Evolutionary conservation across 2,329 filamentous ascomycete genomes (phyloP).

Genomic region (Fusarium fujikuroi): DNA sequence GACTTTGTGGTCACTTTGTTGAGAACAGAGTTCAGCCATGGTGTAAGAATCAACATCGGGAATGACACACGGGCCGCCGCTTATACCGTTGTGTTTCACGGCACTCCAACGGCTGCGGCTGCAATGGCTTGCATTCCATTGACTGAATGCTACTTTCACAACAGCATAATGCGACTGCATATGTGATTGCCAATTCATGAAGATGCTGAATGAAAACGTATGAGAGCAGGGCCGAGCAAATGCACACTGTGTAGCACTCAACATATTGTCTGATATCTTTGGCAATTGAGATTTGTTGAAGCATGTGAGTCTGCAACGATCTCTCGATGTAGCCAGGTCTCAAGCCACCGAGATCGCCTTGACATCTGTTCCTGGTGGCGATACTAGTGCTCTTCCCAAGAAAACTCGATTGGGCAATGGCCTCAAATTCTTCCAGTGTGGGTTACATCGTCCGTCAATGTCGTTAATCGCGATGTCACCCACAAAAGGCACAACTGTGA

Average conservation of each 20-base stretch:
- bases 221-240: background rate
- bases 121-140: slow-evolving; percentile 9
- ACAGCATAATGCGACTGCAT: background rate
- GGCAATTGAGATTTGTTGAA: slow-evolving; percentile 7
- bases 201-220: background rate
- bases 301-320: slow-evolving; percentile 16
- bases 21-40: slow-evolving; percentile 31
- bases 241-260: slow-evolving; percentile 8
- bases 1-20: background rate
- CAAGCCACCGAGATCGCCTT: slow-evolving; percentile 14
- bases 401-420: slow-evolving; percentile 29
- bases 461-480: slow-evolving; percentile 27
- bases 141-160: slow-evolving; percentile 1
- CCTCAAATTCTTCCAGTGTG: slow-evolving; percentile 15
- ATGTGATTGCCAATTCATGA: background rate
- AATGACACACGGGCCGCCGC: slow-evolving; percentile 31
- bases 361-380: slow-evolving; percentile 33
- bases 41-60: slow-evolving; percentile 15
- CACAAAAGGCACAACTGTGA: slow-evolving; percentile 8
- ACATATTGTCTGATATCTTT: background rate
- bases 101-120: slow-evolving; percentile 27
- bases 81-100: slow-evolving; percentile 13
- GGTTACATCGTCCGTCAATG: slow-evolving; percentile 33
- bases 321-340: slow-evolving; percentile 6
- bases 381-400: slow-evolving; percentile 7